Percentiles rank a stretch among this genome's conserved stretches.
Evolutionary conservation across 495 filamentous ascomycete genomes (phyloP).

Genomic region (Chlorociboria aeruginascens): DNA sequence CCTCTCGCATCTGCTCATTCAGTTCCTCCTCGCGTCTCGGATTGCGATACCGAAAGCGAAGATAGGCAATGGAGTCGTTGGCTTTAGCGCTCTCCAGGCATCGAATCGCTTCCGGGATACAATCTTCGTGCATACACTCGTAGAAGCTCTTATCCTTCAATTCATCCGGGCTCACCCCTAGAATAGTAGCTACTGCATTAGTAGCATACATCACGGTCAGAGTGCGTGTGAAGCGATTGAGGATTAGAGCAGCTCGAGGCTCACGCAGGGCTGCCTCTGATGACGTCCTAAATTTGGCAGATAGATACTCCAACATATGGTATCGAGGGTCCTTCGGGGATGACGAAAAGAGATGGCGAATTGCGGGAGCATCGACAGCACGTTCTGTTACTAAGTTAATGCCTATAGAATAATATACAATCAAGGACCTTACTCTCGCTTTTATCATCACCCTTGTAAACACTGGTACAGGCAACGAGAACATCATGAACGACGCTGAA

Average conservation of each 20-base stretch:
- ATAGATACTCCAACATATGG: slow-evolving; percentile 81
- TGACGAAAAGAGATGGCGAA: slow-evolving; percentile 67
- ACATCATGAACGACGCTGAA: slow-evolving; percentile 85
- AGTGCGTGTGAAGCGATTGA: slow-evolving; percentile 78
- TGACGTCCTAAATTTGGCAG: slow-evolving; percentile 63
- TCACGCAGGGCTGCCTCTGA: slow-evolving; percentile 52
- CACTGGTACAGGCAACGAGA: slow-evolving; percentile 71
- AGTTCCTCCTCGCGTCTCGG: slow-evolving; percentile 37
- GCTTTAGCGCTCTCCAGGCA: slow-evolving; percentile 77
- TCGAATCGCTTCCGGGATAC: slow-evolving; percentile 59
- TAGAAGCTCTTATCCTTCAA: slow-evolving; percentile 66
- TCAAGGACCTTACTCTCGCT: slow-evolving; percentile 54
- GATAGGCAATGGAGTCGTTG: slow-evolving; percentile 89
- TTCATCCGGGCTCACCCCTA: slow-evolving; percentile 55
- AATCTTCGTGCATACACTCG: slow-evolving; percentile 68
- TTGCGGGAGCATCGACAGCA: slow-evolving; percentile 65
- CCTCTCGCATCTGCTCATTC: slow-evolving; percentile 18
- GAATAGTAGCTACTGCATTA: slow-evolving; percentile 54
- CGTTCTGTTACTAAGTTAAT: slow-evolving; percentile 41
- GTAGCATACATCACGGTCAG: slow-evolving; percentile 83
- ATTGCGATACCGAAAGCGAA: slow-evolving; percentile 81
- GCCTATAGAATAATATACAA: slow-evolving; percentile 1
- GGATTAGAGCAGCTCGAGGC: slow-evolving; percentile 71
- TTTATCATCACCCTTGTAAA: slow-evolving; percentile 56
- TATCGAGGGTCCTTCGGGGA: slow-evolving; percentile 78